Conservation (phyloP, 139 green algal species). For the Monoraphidium neglectum region DNA sequence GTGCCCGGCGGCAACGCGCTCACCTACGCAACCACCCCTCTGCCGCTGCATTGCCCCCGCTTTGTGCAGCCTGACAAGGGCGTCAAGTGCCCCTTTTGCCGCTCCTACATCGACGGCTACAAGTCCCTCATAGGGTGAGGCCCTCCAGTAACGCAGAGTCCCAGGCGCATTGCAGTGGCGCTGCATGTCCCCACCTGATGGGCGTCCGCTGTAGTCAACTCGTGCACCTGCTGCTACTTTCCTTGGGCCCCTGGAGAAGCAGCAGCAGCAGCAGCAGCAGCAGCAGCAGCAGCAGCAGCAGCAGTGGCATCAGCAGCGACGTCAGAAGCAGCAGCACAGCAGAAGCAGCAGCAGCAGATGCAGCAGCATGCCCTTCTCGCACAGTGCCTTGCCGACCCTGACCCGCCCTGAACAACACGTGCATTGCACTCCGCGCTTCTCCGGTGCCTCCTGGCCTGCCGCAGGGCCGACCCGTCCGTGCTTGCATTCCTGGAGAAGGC, state of each 20-base stretch:
- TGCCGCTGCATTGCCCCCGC: not conserved
- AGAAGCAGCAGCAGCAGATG: no score
- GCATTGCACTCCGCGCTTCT: not conserved
- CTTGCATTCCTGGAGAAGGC: slow-evolving; percentile 33
- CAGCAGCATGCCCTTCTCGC: no score
- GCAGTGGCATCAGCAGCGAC: no score
- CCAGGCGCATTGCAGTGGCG: not conserved
- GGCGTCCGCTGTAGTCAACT: not conserved
- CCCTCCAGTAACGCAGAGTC: not conserved
- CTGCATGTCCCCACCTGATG: no score
- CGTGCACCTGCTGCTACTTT: no score
- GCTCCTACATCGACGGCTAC: slow-evolving; percentile 48
- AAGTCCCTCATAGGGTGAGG: slow-evolving; percentile 7
- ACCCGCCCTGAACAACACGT: not conserved
- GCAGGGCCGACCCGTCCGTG: slow-evolving; percentile 29
- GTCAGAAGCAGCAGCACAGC: no score
- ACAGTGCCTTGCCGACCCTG: not conserved
- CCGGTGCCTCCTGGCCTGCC: not conserved
- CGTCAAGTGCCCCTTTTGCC: slow-evolving; percentile 63
- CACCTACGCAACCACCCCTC: no score
- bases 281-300: no score
- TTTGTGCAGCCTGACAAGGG: slow-evolving; percentile 43
- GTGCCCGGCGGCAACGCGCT: no score
- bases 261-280: no score
- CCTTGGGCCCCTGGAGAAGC: no score